Percentiles rank a stretch among this genome's conserved stretches.
Conservation (phyloP, 352 stramenopile species). For the Pythium graminicola region DNA sequence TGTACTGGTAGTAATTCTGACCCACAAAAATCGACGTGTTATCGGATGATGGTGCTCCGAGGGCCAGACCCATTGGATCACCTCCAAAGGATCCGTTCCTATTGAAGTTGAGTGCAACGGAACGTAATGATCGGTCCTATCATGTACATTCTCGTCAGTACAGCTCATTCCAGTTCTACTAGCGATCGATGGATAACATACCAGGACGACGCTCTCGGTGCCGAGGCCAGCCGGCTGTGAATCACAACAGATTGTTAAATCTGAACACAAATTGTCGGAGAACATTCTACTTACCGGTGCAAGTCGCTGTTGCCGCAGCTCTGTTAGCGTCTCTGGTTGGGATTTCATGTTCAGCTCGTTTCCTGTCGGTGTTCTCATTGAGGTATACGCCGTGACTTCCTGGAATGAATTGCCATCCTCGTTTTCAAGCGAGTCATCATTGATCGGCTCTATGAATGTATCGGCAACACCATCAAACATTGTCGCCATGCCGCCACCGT, state of each 20-base stretch:
- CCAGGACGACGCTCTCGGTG: slow-evolving; percentile 46
- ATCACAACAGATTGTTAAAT: background rate
- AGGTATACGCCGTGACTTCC: slow-evolving; percentile 45
- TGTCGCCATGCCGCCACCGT: slow-evolving; percentile 25
- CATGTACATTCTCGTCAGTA: no score
- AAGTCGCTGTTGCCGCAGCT: slow-evolving; percentile 5
- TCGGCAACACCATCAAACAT: slow-evolving; percentile 41
- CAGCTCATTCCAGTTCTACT: no score
- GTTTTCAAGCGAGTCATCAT: background rate
- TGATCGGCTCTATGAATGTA: slow-evolving; percentile 40
- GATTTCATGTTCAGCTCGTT: background rate
- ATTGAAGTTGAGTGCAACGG: slow-evolving; percentile 36
- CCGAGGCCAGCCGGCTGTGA: slow-evolving; percentile 27
- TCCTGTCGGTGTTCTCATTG: slow-evolving; percentile 36
- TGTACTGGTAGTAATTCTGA: slow-evolving; percentile 17
- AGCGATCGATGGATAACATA: slow-evolving; percentile 8
- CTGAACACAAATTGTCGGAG: background rate
- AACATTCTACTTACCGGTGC: slow-evolving; percentile 2
- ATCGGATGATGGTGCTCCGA: slow-evolving; percentile 22
- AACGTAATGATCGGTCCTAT: slow-evolving; percentile 59
- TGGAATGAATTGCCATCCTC: slow-evolving; percentile 33
- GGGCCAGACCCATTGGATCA: slow-evolving; percentile 7
- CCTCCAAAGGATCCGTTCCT: background rate
- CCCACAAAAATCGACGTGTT: slow-evolving; percentile 20
- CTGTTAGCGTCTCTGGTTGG: background rate